Percentiles rank a stretch among this genome's conserved stretches.
Evolutionary conservation across 139 green algal genomes (phyloP).

Genomic region (Picochlorum sp.): DNA sequence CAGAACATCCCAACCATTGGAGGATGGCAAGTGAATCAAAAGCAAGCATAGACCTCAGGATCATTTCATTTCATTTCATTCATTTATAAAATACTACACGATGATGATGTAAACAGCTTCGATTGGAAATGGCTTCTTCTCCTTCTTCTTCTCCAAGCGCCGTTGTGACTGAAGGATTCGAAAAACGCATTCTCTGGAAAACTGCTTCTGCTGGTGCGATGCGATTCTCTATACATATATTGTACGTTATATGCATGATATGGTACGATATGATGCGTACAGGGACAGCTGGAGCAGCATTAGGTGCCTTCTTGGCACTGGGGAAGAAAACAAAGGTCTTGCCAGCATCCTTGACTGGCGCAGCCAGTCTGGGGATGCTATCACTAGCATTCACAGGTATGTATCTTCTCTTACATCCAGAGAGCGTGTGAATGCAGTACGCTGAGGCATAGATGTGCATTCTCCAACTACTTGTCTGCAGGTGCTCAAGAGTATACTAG

Average conservation of each 20-base stretch:
- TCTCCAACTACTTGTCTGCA: conserved; percentile 2
- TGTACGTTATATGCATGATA: no score
- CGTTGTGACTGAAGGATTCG: no score
- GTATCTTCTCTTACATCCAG: no score
- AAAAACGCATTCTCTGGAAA: no score
- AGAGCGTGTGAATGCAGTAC: no score
- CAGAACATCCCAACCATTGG: background rate
- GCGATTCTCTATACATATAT: no score
- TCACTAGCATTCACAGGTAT: no score
- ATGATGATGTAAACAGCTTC: no score
- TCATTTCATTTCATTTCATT: background rate
- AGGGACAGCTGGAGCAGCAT: conserved; percentile 8
- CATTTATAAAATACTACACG: background rate
- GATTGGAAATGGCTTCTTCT: no score
- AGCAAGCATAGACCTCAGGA: background rate
- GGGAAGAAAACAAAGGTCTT: conserved; percentile 14
- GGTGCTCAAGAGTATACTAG: conserved; percentile 23
- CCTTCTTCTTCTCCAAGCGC: no score
- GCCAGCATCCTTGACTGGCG: conserved; percentile 4
- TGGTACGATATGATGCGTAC: background rate
- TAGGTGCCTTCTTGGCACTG: conserved; percentile 20
- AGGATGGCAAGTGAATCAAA: background rate
- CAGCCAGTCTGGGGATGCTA: conserved; percentile 11
- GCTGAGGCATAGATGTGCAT: no score
- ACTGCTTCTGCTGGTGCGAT: no score